Evolutionary conservation across 805 yeast genomes (phyloP).

Genomic region (Alloascoidea africana): DNA sequence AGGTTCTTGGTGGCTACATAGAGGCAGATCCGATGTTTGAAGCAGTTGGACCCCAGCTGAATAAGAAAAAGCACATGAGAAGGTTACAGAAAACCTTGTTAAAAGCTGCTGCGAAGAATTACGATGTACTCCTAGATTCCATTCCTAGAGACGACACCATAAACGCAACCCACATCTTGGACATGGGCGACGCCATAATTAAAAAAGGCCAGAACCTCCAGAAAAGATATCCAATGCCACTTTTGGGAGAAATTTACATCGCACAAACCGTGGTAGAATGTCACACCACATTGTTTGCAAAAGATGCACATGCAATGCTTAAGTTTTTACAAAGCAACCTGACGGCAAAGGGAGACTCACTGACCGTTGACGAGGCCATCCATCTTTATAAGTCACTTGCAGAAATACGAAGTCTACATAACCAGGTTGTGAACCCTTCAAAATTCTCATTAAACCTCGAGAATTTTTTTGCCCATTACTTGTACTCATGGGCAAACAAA

Average conservation of each 20-base stretch:
- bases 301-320: conserved; percentile 19
- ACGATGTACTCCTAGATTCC: conserved; percentile 24
- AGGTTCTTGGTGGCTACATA: neutral
- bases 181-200: conserved; percentile 38
- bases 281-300: conserved; percentile 16
- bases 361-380: conserved; percentile 40
- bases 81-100: conserved; percentile 14
- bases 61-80: neutral
- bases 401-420: conserved; percentile 35
- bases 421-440: conserved; percentile 26
- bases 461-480: conserved; percentile 31
- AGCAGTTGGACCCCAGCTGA: neutral
- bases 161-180: conserved; percentile 36
- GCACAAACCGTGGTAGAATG: conserved; percentile 19
- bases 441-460: conserved; percentile 42
- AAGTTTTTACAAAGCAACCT: conserved; percentile 21
- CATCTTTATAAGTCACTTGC: conserved; percentile 37
- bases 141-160: conserved; percentile 48
- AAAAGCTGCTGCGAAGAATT: conserved; percentile 26
- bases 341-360: conserved; percentile 15
- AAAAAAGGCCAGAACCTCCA: conserved; percentile 34
- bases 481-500: conserved; percentile 23
- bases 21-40: neutral
- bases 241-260: conserved; percentile 43
- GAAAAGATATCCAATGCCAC: conserved; percentile 41